phyloP scores from a whole-genome alignment of 1,284 basidiomycete genomes.

The Ganoderma boninense region DNA sequence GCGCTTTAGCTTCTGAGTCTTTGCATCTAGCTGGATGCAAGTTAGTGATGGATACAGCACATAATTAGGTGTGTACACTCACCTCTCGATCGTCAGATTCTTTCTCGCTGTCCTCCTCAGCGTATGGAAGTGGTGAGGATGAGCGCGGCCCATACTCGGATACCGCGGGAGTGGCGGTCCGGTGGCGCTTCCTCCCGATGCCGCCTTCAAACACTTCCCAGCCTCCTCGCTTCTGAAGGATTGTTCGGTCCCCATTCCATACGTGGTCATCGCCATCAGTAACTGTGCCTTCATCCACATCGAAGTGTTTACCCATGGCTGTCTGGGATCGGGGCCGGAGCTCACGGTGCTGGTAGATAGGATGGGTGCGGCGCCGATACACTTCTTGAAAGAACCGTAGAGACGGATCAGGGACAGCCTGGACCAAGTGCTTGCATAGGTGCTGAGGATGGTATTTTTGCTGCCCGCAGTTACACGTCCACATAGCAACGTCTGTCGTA shows the following conservation, averaged over 20 bases:
- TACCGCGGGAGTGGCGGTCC: background rate
- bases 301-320: background rate
- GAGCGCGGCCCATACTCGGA: background rate
- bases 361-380: background rate
- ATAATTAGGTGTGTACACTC: background rate
- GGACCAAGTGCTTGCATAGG: constrained; percentile 32
- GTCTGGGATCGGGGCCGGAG: background rate
- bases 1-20: background rate
- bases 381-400: background rate
- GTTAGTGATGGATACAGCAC: background rate
- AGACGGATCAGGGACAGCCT: constrained; percentile 13
- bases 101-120: background rate
- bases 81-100: background rate
- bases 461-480: constrained; percentile 31
- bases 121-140: background rate
- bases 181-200: background rate
- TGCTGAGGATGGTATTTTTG: constrained; percentile 32
- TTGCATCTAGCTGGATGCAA: background rate
- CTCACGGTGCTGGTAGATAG: background rate
- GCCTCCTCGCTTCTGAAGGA: background rate
- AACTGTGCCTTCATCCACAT: background rate
- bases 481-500: constrained; percentile 16
- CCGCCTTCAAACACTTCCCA: background rate
- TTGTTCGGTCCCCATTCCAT: background rate
- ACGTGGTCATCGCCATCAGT: background rate